Conservation (phyloP, 306 rosid species). For the Begonia fuchsioides region DNA sequence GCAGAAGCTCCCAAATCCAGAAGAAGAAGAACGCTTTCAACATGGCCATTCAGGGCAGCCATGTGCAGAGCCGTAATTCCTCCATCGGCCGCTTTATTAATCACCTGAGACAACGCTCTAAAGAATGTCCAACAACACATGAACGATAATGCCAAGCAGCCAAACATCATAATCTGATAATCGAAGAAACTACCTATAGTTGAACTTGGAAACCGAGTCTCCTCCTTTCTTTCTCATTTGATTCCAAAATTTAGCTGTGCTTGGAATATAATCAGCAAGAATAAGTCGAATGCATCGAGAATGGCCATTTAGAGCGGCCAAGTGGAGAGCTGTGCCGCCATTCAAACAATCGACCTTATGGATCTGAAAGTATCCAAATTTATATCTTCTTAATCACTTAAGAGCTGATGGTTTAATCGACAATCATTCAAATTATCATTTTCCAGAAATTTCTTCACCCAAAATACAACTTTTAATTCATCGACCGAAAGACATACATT, state of each 20-base stretch:
- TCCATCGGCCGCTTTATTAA: constrained; percentile 80
- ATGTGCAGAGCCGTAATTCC: constrained; percentile 94
- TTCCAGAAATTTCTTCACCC: too few relatives aligned
- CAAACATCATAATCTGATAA: constrained; percentile 7
- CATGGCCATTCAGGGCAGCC: constrained; percentile 92
- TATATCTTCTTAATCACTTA: too few relatives aligned
- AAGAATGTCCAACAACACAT: constrained; percentile 12
- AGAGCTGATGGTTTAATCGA: too few relatives aligned
- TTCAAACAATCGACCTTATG: constrained; percentile 82
- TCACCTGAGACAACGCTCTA: constrained; percentile 53
- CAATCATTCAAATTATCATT: too few relatives aligned
- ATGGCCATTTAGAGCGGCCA: constrained; percentile 94
- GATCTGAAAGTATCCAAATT: constrained; percentile 33
- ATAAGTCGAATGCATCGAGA: constrained; percentile 72
- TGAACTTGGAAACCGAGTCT: constrained; percentile 39
- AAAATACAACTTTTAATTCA: too few relatives aligned
- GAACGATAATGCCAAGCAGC: constrained; percentile 10
- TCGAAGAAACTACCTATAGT: constrained; percentile 38
- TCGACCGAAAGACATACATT: constrained; percentile 30
- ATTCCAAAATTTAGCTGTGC: constrained; percentile 51
- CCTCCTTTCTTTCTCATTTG: constrained; percentile 18
- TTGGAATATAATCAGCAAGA: constrained; percentile 74
- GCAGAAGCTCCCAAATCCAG: constrained; percentile 84
- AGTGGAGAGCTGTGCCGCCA: constrained; percentile 90
- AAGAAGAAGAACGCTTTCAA: constrained; percentile 72